Evolutionary conservation across 2,329 filamentous ascomycete genomes (phyloP), one percentile per base, ranked within the genome.

Genomic region (Aschersonia sp.): DNA sequence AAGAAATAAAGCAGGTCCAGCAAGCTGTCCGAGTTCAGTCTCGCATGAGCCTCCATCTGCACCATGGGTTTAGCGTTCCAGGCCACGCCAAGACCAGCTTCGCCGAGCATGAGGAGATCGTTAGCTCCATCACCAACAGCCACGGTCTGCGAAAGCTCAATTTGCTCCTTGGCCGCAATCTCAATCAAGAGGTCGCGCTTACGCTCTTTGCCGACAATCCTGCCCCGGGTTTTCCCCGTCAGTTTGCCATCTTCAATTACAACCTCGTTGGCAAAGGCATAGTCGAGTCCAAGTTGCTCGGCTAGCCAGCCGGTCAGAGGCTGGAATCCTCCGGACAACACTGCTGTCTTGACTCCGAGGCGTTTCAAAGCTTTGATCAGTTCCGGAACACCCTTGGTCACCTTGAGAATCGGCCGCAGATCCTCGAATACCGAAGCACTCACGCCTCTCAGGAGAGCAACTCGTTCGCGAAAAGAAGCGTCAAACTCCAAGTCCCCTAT

Each of bases 401-500:
- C 81, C 30, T 84, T 82, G 47, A 98, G 79, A 0, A 83, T 74
- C 0, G 77, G 71, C 56, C 83, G 81, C 40, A 98, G 72, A 50
- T 83, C 76, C 50, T 87, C 79, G 57, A 94, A 94, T 12, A 97
- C 82, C 48, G 78, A 78, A 8, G 76, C 80, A 0, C 85, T 79
- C 6, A 96, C 79, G 33, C 89, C 90, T 56, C 83, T 84, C 41
- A 98, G 76, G 42, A 97, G 72, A 41, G 75, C 75, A 31, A 94
- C 87, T 22, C 92, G 78, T 61, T 85, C 86, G 49, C 81, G 79
- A 59, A 98, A 80, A 1, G 85, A 89, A 0, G 78, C 77, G 46
- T 89, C 81, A 56, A 98, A 98, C 63, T 96, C 89, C 37, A 97
- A 73, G 68, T 97, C 89, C 51, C 92, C 92, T 55, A 90, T 82